Base-by-base conservation (phyloP, 345 rosid species). In the Capsella bursapastoris region DNA sequence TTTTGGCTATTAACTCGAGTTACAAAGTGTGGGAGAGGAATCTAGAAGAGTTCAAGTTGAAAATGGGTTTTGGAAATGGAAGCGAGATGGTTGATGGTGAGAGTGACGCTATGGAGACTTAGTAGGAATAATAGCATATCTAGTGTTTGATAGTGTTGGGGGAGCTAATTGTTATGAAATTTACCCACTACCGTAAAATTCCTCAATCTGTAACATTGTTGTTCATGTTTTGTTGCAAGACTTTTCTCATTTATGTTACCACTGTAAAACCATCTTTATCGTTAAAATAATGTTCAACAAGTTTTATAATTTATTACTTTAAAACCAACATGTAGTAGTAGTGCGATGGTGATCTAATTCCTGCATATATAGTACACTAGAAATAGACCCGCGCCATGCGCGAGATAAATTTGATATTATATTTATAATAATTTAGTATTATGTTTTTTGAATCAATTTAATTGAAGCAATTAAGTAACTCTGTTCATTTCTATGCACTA, bases 1-100 rank as follows among this genome's bases (percentile, higher is more conserved):
- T 95, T 4, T 48, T 89, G 78, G 83, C 78, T 0, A 64, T 7
- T 74, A 86, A 81, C 22, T 95, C 97, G 5, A 90, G 99, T 84
- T 95, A 89, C 64, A 75, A 4, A 7, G 28, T 77, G 35, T 95
- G 96, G 97, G 59, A 71, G 63, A 74, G 55, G 52, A 87, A 84
- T 5, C 81, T 81, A 72, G 57, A 25, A 55, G 83, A 25, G 47
- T 11, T 85, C 70, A 86, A 74, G 73, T 68, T 48, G 10, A 79
- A 61, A 41, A 32, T 43, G 73, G 43, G 52, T 59, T 11, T 32
- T 65, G 69, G 51, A 22, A 32, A 50, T 50, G 58, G 50, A 32
- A 8, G 11, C 49, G 41, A 44, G 22, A 73, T 73, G 57, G 38
- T 51, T 50, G 63, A 32, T 57, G 73, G 50, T 43, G 73, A 58